phyloP scores from a whole-genome alignment of 78 protist species.

The Dictyostelium discoideum region dicty_2.7 NC_007088.5:2269001-2269500 shows the following conservation, averaged over 20 bases:
- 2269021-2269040: slow-evolving; percentile 91
- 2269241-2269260: slow-evolving; percentile 44
- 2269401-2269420: slow-evolving; percentile 82
- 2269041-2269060: slow-evolving; percentile 81
- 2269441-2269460: slow-evolving; percentile 57
- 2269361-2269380: slow-evolving; percentile 83
- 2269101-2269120: slow-evolving; percentile 83
- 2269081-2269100: slow-evolving; percentile 85
- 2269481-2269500: not conserved
- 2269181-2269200: slow-evolving; percentile 79
- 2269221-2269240: slow-evolving; percentile 84
- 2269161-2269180: slow-evolving; percentile 84
- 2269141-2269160: slow-evolving; percentile 60
- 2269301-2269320: slow-evolving; percentile 77
- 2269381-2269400: slow-evolving; percentile 89
- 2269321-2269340: slow-evolving; percentile 78
- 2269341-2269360: slow-evolving; percentile 80
- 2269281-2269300: slow-evolving; percentile 86
- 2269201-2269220: slow-evolving; percentile 62
- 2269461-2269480: not conserved
- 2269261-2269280: slow-evolving; percentile 60
- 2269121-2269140: slow-evolving; percentile 84
- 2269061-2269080: slow-evolving; percentile 83
- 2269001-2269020: slow-evolving; percentile 80
- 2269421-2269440: slow-evolving; percentile 88